A percentile compares a stretch with the other conserved stretches of the same genome.
These are phyloP conservation scores for Paratinospora sagittata DNA, from an alignment of 164 flowering plant genomes.

Conservation along the genomic window DNA sequence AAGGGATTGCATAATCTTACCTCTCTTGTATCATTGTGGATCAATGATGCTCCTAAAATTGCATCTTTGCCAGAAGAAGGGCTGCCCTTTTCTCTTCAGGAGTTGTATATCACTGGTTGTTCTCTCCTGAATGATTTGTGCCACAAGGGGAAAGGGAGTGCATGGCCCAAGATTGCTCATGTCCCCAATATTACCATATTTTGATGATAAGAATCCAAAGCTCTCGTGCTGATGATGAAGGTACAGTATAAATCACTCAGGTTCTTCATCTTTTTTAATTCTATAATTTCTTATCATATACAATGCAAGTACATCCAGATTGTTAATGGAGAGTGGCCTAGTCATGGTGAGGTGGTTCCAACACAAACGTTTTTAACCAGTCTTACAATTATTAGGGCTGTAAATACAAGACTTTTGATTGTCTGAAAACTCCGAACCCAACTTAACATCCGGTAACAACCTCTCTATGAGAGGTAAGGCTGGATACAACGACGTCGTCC, in stretches of 20 bases:
- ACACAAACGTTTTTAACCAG: not conserved
- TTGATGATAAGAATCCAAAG: not conserved
- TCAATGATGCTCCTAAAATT: not conserved
- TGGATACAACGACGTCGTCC: too few relatives aligned
- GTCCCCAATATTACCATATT: not conserved
- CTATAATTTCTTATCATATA: not conserved
- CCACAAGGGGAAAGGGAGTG: not conserved
- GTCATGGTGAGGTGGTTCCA: not conserved
- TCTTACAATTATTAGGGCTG: not conserved
- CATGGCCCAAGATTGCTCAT: not conserved
- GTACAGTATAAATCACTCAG: not conserved
- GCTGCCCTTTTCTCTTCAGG: constrained; percentile 4
- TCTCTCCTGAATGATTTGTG: not conserved
- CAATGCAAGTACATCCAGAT: not conserved
- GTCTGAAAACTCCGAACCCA: too few relatives aligned
- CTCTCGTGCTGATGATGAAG: not conserved
- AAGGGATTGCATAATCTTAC: not conserved
- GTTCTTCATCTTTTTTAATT: not conserved
- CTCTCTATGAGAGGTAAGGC: too few relatives aligned
- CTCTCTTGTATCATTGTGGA: not conserved
- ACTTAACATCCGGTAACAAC: too few relatives aligned
- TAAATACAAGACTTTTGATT: too few relatives aligned
- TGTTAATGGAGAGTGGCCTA: not conserved
- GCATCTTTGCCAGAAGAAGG: constrained; percentile 1
- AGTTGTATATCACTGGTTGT: not conserved